Evolutionary conservation across 768 basidiomycete species (phyloP).

Genomic region (Boletus sp.): DNA sequence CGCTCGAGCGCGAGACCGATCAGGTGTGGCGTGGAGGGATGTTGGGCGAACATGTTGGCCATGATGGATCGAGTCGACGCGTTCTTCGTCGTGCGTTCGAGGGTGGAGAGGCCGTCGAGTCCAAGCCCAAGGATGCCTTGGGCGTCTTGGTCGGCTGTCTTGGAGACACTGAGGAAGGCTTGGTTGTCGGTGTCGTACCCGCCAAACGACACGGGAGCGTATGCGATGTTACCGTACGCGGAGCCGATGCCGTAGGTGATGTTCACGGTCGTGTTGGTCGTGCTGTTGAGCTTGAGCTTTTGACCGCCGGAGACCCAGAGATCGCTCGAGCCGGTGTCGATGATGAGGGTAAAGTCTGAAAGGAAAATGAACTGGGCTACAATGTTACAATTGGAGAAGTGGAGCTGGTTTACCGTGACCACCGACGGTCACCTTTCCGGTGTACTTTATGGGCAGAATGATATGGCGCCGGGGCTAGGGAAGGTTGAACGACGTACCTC

Average conservation of each 20-base stretch:
- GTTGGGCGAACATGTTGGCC: conserved; percentile 38
- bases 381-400: not conserved
- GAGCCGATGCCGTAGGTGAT: conserved; percentile 40
- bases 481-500: conserved; percentile 19
- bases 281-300: conserved; percentile 27
- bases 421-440: conserved; percentile 29
- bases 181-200: conserved; percentile 29
- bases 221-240: conserved; percentile 35
- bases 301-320: conserved; percentile 22
- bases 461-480: not conserved
- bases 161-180: conserved; percentile 24
- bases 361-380: not conserved
- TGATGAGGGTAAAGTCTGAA: conserved; percentile 26
- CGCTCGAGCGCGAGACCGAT: conserved; percentile 43
- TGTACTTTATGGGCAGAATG: conserved; percentile 19
- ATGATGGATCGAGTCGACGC: conserved; percentile 30
- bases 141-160: conserved; percentile 8
- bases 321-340: conserved; percentile 32
- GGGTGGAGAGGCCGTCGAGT: conserved; percentile 21
- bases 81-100: conserved; percentile 19
- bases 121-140: conserved; percentile 30
- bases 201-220: conserved; percentile 36
- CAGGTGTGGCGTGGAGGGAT: conserved; percentile 35
- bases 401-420: conserved; percentile 23
- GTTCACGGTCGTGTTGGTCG: conserved; percentile 29